Evolutionary conservation across 768 basidiomycete species (phyloP), one percentile per base, ranked within the genome.

Genomic region (Russula emetica): DNA sequence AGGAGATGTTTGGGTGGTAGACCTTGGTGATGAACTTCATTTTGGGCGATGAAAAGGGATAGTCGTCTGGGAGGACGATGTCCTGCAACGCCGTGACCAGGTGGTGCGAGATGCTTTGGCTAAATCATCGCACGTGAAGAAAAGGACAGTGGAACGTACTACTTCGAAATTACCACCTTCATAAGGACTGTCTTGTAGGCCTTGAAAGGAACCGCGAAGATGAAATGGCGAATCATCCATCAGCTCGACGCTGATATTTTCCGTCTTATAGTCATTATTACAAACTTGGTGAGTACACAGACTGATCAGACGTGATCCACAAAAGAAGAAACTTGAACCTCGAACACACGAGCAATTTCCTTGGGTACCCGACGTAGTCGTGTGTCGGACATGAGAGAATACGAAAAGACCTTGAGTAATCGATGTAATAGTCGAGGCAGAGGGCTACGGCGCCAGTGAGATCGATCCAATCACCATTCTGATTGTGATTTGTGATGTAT

Each of bases 1-100:
- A 94, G 22, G 93, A 96, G 45, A 98, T 81, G 72, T 98, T 98
- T 3, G 95, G 95, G 74, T 98, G 94, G 73, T 94, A 97, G 30
- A 96, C 88, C 74, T 94, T 94, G 44, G 95, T 98, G 66, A 96
- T 85, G 77, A 98, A 98, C 74, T 94, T 94, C 92, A 97, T 95
- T 81, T 97, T 96, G 59, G 94, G 88, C 0, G 95, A 93, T 71
- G 91, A 88, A 74, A 93, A 92, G 20, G 90, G 91, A 72, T 92
- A 92, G 55, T 90, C 84, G 47, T 93, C 90, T 8, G 94, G 94
- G 69, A 98, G 91, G 26, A 88, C 80, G 68, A 98, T 96, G 72
- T 97, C 94, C 91, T 93, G 70, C 49, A 30, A 30, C 22, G 16
- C 67, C 59, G 67, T 49, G 67, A 38, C 44, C 30, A 58, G 3